Evolutionary conservation across 495 filamentous ascomycete genomes (phyloP).

Genomic region (Bacidia gigantensis): DNA sequence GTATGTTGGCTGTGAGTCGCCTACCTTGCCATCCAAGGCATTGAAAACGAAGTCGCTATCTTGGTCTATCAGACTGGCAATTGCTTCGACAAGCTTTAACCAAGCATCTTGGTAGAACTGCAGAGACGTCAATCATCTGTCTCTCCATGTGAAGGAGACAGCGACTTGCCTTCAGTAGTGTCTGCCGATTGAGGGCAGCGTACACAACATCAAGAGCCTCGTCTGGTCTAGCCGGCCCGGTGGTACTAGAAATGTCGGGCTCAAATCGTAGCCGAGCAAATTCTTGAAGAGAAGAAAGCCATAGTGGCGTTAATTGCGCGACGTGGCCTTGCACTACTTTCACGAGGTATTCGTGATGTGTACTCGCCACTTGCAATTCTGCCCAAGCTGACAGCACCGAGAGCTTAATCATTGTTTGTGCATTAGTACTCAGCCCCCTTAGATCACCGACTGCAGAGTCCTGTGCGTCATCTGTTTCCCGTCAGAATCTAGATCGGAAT

Average conservation of each 20-base stretch:
- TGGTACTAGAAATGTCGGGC: constrained; percentile 83
- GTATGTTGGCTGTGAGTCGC: constrained; percentile 29
- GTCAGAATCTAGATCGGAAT: constrained; percentile 11
- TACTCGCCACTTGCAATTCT: constrained; percentile 92
- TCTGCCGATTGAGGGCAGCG: constrained; percentile 85
- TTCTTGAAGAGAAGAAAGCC: constrained; percentile 84
- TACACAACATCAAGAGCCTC: constrained; percentile 82
- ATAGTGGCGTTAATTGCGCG: constrained; percentile 74
- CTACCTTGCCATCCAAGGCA: constrained; percentile 70
- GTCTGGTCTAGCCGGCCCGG: constrained; percentile 53
- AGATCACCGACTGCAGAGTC: constrained; percentile 89
- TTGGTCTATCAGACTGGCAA: constrained; percentile 92
- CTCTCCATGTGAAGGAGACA: neutral
- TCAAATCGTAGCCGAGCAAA: constrained; percentile 91
- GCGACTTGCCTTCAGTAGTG: constrained; percentile 52
- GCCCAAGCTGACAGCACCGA: constrained; percentile 97
- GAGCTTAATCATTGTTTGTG: constrained; percentile 96
- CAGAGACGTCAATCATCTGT: neutral
- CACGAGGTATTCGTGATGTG: constrained; percentile 78
- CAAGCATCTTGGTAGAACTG: constrained; percentile 95
- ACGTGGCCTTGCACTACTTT: constrained; percentile 86
- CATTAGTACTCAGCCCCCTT: constrained; percentile 87
- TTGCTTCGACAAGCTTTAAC: constrained; percentile 92
- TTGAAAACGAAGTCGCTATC: constrained; percentile 97
- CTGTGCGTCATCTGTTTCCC: constrained; percentile 36